Conservation (phyloP, 2,329 filamentous ascomycete genomes). For the Byssochlamys sp. region DNA sequence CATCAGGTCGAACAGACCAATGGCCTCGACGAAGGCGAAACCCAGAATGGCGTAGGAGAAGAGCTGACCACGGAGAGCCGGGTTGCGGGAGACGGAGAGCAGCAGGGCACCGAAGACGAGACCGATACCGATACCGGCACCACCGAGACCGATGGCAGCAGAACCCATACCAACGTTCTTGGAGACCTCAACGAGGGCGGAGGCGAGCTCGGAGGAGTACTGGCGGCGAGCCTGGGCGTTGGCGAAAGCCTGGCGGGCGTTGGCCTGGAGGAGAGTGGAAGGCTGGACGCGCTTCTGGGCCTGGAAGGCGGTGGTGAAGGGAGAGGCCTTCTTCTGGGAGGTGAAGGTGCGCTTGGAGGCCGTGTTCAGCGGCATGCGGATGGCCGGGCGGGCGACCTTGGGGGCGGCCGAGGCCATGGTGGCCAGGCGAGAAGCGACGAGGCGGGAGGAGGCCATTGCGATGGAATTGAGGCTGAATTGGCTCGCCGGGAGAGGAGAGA, state of each 20-base stretch:
- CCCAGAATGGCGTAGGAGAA: constrained; percentile 93
- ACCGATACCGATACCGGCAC: constrained; percentile 91
- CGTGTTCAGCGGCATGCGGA: constrained; percentile 54
- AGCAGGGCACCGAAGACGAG: constrained; percentile 86
- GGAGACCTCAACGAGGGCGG: constrained; percentile 78
- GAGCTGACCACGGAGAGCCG: constrained; percentile 85
- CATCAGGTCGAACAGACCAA: constrained; percentile 72
- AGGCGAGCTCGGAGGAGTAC: constrained; percentile 79
- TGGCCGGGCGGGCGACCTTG: constrained; percentile 69
- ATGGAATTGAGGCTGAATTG: constrained; percentile 45
- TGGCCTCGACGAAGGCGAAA: constrained; percentile 87
- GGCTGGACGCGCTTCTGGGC: constrained; percentile 66
- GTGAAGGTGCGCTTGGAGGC: constrained; percentile 63
- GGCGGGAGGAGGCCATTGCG: constrained; percentile 71
- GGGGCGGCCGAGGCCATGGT: constrained; percentile 59
- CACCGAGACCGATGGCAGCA: constrained; percentile 83
- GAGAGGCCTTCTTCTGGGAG: constrained; percentile 24
- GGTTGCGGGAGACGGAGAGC: constrained; percentile 85
- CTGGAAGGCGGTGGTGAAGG: constrained; percentile 50
- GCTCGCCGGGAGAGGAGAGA: constrained; percentile 24
- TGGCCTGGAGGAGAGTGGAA: constrained; percentile 56
- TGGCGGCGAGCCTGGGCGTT: constrained; percentile 58
- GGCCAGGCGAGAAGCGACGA: constrained; percentile 69
- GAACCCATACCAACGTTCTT: constrained; percentile 84
- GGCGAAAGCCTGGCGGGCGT: constrained; percentile 51